Evolutionary conservation across 1,284 basidiomycete species (phyloP).

Genomic region (Athelia psychrophila): DNA sequence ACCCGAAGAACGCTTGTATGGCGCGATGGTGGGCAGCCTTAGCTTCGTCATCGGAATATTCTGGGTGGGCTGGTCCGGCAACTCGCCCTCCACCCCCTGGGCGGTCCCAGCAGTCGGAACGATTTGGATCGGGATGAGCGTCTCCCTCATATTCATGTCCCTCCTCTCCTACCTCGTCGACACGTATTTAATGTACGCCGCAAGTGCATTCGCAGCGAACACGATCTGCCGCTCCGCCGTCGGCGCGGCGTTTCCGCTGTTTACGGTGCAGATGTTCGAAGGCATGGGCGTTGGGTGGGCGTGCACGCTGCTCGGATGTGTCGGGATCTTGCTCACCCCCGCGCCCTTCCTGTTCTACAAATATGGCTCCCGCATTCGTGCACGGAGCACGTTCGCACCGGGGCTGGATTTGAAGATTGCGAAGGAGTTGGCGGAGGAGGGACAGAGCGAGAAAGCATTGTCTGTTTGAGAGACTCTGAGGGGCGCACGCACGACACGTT

Average conservation of each 20-base stretch:
- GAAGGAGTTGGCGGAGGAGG: constrained; percentile 4
- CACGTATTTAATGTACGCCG: constrained; percentile 27
- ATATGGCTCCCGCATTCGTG: not conserved
- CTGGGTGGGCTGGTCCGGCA: constrained; percentile 33
- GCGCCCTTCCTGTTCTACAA: constrained; percentile 33
- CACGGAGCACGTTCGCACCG: constrained; percentile 17
- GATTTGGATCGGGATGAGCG: not conserved
- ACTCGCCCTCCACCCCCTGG: not conserved
- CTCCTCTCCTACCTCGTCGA: not conserved
- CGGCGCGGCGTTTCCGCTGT: constrained; percentile 70
- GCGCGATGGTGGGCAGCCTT: constrained; percentile 42
- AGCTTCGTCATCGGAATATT: constrained; percentile 38
- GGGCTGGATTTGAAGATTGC: not conserved
- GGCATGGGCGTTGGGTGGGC: constrained; percentile 58
- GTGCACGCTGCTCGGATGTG: constrained; percentile 49
- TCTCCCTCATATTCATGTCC: constrained; percentile 1
- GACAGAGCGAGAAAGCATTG: too few relatives aligned
- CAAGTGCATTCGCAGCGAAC: constrained; percentile 57
- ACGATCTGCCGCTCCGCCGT: constrained; percentile 56
- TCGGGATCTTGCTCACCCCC: constrained; percentile 50
- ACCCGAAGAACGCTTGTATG: constrained; percentile 47
- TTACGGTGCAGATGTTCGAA: constrained; percentile 61
- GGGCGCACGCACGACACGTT: too few relatives aligned
- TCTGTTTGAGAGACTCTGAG: too few relatives aligned
- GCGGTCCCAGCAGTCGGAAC: not conserved